Evolutionary conservation across 345 rosid genomes (phyloP).

Genomic region (Chamaenerion angustifolium): DNA sequence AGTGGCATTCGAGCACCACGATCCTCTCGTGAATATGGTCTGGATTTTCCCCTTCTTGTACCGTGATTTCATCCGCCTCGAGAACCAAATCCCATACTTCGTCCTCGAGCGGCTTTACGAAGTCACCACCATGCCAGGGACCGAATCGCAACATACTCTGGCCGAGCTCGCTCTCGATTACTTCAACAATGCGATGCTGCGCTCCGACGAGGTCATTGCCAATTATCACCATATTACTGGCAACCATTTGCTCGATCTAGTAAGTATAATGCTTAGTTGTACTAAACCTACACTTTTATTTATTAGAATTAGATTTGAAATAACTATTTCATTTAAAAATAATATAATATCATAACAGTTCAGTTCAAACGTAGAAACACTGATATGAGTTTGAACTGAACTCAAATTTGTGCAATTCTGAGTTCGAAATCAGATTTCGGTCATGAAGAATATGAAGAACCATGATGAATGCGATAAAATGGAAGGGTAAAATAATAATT

Average conservation of each 20-base stretch:
- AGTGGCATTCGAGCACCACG: constrained; percentile 29
- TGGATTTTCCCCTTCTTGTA: constrained; percentile 63
- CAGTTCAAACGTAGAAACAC: too few species aligned
- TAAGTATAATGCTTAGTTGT: too few species aligned
- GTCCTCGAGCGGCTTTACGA: constrained; percentile 47
- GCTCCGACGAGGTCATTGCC: constrained; percentile 21
- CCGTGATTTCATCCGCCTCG: constrained; percentile 41
- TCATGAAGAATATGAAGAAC: too few species aligned
- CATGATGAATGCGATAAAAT: too few species aligned
- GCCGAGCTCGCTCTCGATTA: constrained; percentile 35
- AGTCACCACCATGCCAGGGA: constrained; percentile 14
- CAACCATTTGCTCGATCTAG: constrained; percentile 56
- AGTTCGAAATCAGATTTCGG: too few species aligned
- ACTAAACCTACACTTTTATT: too few species aligned
- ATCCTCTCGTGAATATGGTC: constrained; percentile 57
- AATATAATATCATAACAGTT: too few species aligned
- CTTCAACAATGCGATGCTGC: constrained; percentile 38
- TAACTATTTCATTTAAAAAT: too few species aligned
- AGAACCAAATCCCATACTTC: constrained; percentile 62
- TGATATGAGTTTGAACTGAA: too few species aligned
- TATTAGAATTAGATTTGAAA: too few species aligned
- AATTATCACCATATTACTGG: constrained; percentile 17
- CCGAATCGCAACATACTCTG: constrained; percentile 21
- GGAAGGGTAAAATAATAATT: too few species aligned
- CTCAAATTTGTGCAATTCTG: too few species aligned